These are phyloP conservation scores for Calonectria naviculata DNA, from an alignment of 2,329 filamentous ascomycete genomes.

Conservation along the genomic window DNA sequence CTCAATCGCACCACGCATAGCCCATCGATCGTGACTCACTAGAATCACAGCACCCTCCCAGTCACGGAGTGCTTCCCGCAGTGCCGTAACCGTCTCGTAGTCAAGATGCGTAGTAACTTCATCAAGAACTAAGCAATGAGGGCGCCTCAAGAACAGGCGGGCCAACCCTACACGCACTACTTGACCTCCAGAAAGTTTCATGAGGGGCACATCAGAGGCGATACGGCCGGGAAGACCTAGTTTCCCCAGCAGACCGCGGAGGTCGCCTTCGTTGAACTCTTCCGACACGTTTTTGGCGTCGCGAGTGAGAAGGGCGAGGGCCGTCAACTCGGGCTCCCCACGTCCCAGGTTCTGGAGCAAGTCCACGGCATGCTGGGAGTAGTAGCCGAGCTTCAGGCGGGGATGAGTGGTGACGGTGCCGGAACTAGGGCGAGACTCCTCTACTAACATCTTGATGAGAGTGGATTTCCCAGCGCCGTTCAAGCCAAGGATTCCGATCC, in stretches of 20 bases:
- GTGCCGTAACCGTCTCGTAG: constrained; percentile 80
- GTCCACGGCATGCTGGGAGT: constrained; percentile 84
- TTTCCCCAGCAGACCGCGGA: constrained; percentile 73
- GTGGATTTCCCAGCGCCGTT: constrained; percentile 89
- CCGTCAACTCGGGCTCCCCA: constrained; percentile 66
- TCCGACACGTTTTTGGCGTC: constrained; percentile 55
- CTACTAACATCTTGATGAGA: constrained; percentile 77
- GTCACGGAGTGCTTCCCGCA: constrained; percentile 72
- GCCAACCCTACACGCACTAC: constrained; percentile 75
- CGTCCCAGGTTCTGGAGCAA: constrained; percentile 68
- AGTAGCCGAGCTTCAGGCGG: constrained; percentile 77
- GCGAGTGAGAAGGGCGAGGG: constrained; percentile 70
- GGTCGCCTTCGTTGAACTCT: constrained; percentile 71
- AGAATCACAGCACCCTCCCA: constrained; percentile 83
- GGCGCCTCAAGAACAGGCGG: constrained; percentile 73
- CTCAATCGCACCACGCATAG: constrained; percentile 76
- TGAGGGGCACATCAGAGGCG: constrained; percentile 78
- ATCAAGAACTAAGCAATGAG: constrained; percentile 81
- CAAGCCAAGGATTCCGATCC: constrained; percentile 80
- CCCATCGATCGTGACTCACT: constrained; percentile 86
- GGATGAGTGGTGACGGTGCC: constrained; percentile 76
- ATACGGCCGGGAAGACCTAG: constrained; percentile 77
- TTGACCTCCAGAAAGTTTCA: constrained; percentile 83
- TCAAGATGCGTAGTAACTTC: constrained; percentile 90
- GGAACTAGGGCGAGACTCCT: constrained; percentile 64